A percentile compares a stretch with the other conserved stretches of the same genome.
phyloP scores from a whole-genome alignment of 441 rosid genomes.

The Breynia disticha region DNA sequence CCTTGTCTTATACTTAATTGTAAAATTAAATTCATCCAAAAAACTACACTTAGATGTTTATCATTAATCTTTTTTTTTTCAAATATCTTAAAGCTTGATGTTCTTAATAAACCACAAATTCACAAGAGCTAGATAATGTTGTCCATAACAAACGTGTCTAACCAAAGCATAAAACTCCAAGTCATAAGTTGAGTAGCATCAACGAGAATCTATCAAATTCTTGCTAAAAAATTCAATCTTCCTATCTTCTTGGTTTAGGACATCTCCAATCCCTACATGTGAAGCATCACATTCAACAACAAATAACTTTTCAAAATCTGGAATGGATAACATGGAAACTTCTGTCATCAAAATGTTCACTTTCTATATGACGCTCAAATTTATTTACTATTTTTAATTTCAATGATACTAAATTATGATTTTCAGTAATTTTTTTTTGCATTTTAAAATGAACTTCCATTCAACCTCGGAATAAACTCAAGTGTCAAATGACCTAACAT shows the following conservation, averaged over 20 bases:
- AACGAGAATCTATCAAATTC: background rate
- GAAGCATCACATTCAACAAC: background rate
- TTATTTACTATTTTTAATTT: no score
- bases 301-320: background rate
- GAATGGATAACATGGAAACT: background rate
- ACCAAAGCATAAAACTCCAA: slow-evolving; percentile 1
- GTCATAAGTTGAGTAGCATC: slow-evolving; percentile 1
- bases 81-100: background rate
- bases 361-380: no score
- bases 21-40: background rate
- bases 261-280: no score
- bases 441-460: no score
- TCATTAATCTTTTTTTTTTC: background rate
- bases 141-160: background rate
- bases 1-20: background rate
- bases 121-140: background rate
- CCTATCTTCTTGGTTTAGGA: background rate
- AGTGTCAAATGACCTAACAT: no score
- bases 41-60: background rate
- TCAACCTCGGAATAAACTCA: no score
- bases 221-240: background rate
- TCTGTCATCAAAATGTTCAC: background rate
- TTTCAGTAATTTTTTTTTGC: no score
- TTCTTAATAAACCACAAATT: slow-evolving; percentile 4
- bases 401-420: no score